Conservation (phyloP, 768 basidiomycete genomes). For the Boletus bicolor region DNA sequence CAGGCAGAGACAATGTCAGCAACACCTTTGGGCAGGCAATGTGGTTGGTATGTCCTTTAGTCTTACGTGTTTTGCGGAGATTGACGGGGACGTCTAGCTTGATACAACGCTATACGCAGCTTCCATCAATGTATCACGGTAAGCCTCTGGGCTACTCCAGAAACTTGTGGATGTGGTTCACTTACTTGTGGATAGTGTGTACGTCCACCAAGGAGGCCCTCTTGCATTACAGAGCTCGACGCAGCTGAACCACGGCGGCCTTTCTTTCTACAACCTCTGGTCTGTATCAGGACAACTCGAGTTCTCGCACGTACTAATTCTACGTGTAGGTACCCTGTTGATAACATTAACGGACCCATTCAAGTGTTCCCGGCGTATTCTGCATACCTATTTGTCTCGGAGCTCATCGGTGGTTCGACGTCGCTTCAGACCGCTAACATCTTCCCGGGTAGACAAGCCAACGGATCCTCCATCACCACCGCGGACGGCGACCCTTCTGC, state of each 20-base stretch:
- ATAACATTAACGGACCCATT: constrained; percentile 45
- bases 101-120: constrained; percentile 22
- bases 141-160: neutral
- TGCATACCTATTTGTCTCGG: constrained; percentile 49
- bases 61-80: neutral
- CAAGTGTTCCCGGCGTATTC: constrained; percentile 54
- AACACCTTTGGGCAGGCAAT: constrained; percentile 56
- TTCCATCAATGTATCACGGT: constrained; percentile 48
- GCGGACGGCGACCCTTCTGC: constrained; percentile 44
- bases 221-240: constrained; percentile 48
- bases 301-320: neutral
- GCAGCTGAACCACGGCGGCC: constrained; percentile 49
- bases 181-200: constrained; percentile 34
- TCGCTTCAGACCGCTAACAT: constrained; percentile 45
- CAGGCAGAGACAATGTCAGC: constrained; percentile 46
- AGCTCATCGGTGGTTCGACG: constrained; percentile 44
- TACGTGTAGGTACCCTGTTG: constrained; percentile 42
- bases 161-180: neutral
- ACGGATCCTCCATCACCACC: constrained; percentile 52
- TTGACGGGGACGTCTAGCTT: constrained; percentile 8
- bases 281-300: constrained; percentile 14
- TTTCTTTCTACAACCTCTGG: constrained; percentile 47
- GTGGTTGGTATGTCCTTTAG: constrained; percentile 41
- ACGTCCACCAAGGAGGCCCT: constrained; percentile 55
- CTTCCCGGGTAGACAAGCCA: constrained; percentile 48